Base-by-base conservation (phyloP, 805 yeast species). In the Ogataea wickerhamii region DNA sequence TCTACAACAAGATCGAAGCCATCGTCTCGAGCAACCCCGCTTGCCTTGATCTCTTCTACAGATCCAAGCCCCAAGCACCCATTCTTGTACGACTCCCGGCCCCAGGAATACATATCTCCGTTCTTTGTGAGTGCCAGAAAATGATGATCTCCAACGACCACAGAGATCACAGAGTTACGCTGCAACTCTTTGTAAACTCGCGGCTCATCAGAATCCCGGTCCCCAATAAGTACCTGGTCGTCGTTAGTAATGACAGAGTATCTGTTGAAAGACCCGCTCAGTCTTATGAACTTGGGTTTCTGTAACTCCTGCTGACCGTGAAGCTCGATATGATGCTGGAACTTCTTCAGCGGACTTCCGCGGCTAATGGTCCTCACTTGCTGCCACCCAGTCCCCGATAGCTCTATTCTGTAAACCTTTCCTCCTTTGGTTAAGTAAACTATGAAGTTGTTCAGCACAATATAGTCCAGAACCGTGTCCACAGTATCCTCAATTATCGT, bases 141-240 rank as follows among this genome's bases (percentile, higher is more conserved):
- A 53, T 85, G 94, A 51, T 82, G 78, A 55, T 85, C 93, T 2
- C 91, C 94, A 36, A 79, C 73, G 0, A 75, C 78, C 2, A 83
- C 62, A 3, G 80, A 71, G 5, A 76, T 67, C 21, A 82, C 69
- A 1, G 68, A 67, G 18, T 56, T 66, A 5, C 70, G 59, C 47
- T 76, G 79, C 11, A 76, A 48, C 31, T 71, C 75, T 1, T 60
- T 55, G 8, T 68, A 43, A 1, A 68, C 41, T 1, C 39, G 33
- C 0, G 76, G 74, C 14, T 53, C 60, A 11, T 58, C 56, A 5
- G 43, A 43, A 13, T 56, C 51, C 18, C 47, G 51, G 13, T 54
- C 40, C 4, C 78, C 79, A 12, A 72, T 41, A 11, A 71, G 51
- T 1, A 74, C 73, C 37, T 63, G 60, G 35, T 73, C 78, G 28